Base-by-base conservation (phyloP, 2,329 filamentous ascomycete genomes). In the Colletotrichum orbiculare region DNA sequence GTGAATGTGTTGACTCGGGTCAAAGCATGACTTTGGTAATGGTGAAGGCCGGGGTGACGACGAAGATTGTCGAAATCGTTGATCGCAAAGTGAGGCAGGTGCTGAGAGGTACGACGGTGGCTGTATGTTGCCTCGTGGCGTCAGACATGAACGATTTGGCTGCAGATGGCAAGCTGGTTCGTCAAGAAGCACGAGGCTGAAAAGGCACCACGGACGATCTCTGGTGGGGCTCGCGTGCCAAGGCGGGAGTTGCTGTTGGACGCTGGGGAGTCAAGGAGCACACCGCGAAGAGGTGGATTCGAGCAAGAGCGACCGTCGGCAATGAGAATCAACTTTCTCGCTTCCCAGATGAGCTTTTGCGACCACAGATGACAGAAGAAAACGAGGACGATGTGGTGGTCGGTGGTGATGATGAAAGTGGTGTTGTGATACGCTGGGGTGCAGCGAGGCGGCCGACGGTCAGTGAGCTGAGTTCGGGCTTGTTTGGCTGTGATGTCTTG, bases 141-240 rank as follows among this genome's bases (percentile, higher is more conserved):
- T 35, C 38, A 58, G 52, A 53, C 63, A 66, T 66, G 52, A 62
- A 63, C 53, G 38, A 25, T 38, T 15, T 13, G 39, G 46, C 17
- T 17, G 43, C 8, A 50, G 46, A 42, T 49, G 25, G 25, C 25
- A 25, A 25, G 25, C 25, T 58, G 45, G 61, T 42, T 45, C 49
- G 37, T 46, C n/a, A 34, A 39, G 34, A 47, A 58, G 17, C 47
- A 42, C 63, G 57, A 66, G 63, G 63, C 63, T 63, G 63, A 62
- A 63, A 52, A 42, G 55, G 35, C 52, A 63, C 45, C 54, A 49
- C 47, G 25, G 47, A 57, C 58, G 63, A 63, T 66, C 63, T 41
- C 42, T 38, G 42, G 63, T 63, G 63, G 63, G 63, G 63, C 63
- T 58, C 53, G 52, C 47, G 48, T 56, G 58, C 53, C 63, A 66